phyloP scores from a whole-genome alignment of 2,329 filamentous ascomycete genomes.

The Aspergillus hortae region DNA sequence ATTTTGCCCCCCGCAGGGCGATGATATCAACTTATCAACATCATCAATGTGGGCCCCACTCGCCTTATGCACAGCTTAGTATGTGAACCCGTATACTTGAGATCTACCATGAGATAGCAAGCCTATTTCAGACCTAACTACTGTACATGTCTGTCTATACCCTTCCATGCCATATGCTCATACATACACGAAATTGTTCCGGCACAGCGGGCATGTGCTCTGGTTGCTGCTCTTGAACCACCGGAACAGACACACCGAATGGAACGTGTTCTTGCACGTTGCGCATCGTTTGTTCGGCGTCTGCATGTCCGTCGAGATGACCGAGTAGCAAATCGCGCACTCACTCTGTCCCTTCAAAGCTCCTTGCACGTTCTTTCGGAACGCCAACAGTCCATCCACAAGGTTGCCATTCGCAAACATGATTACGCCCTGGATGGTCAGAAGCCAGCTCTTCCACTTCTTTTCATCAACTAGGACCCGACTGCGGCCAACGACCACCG shows the following conservation, averaged over 20 bases:
- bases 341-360: constrained; percentile 90
- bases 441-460: constrained; percentile 90
- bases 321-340: constrained; percentile 95
- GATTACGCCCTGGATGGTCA: constrained; percentile 86
- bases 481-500: constrained; percentile 71
- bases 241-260: constrained; percentile 83
- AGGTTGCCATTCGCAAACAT: constrained; percentile 88
- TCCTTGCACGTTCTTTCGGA: constrained; percentile 80
- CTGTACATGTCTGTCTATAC: background rate
- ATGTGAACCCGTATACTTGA: background rate
- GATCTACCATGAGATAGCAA: background rate
- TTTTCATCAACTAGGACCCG: constrained; percentile 84
- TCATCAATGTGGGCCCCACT: background rate
- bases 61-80: background rate
- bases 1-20: background rate
- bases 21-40: background rate
- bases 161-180: background rate
- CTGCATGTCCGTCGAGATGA: constrained; percentile 83
- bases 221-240: constrained; percentile 96
- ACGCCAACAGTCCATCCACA: constrained; percentile 80
- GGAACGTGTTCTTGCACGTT: constrained; percentile 93
- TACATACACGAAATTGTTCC: constrained; percentile 68
- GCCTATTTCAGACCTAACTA: too few relatives aligned
- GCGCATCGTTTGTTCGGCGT: constrained; percentile 87
- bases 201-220: constrained; percentile 86